phyloP scores from a whole-genome alignment of 768 basidiomycete species.

The Auricularia heimuer region DNA sequence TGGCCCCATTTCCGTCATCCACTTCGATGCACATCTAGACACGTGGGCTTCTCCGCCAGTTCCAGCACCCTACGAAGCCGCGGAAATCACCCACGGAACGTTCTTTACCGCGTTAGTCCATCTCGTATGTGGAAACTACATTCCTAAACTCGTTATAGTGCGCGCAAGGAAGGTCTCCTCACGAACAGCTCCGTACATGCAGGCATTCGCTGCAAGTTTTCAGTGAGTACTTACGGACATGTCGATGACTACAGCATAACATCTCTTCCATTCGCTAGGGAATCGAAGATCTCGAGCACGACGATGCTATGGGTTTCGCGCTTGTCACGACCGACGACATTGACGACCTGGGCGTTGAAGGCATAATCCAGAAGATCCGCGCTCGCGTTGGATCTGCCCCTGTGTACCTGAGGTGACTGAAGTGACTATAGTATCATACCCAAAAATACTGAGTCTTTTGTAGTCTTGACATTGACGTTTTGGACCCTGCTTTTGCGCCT shows the following conservation, averaged over 20 bases:
- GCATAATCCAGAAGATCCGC: conserved; percentile 63
- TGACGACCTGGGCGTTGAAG: conserved; percentile 64
- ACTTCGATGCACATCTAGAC: conserved; percentile 73
- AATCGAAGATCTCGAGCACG: conserved; percentile 52
- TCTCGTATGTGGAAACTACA: neutral
- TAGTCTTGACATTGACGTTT: conserved; percentile 74
- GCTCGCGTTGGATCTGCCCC: conserved; percentile 62
- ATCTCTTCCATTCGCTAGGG: conserved; percentile 31
- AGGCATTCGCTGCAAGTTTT: conserved; percentile 71
- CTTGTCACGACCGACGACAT: conserved; percentile 74
- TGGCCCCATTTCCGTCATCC: conserved; percentile 74
- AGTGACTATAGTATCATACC: neutral
- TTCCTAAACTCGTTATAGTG: conserved; percentile 17
- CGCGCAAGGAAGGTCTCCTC: conserved; percentile 69
- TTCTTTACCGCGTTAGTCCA: conserved; percentile 53
- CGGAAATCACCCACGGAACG: conserved; percentile 68
- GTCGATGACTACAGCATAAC: neutral
- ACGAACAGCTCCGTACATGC: conserved; percentile 69
- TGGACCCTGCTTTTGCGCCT: conserved; percentile 74
- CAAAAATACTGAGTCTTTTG: neutral
- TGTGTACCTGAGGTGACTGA: conserved; percentile 55
- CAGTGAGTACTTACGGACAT: neutral
- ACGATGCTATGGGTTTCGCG: conserved; percentile 66
- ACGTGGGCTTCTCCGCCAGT: conserved; percentile 39
- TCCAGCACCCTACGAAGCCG: conserved; percentile 26